phyloP scores from a whole-genome alignment of 1,284 basidiomycete genomes.

The Hemileia vastatrix region DNA sequence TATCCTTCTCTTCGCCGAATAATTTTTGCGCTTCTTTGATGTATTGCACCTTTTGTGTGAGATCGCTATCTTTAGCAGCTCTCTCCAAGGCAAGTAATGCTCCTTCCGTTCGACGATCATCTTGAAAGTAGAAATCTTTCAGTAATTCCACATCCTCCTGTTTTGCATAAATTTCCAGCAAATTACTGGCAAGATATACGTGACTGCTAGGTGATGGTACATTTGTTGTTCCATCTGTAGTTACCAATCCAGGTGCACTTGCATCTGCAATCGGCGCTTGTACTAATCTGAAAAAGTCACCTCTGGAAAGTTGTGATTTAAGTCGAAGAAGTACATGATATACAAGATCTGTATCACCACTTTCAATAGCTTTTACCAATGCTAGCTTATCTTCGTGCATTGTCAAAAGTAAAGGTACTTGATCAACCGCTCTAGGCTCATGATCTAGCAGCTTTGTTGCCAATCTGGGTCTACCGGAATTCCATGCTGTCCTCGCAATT shows the following conservation, averaged over 20 bases:
- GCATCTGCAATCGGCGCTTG: conserved; percentile 73
- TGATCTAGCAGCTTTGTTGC: conserved; percentile 93
- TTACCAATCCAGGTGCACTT: conserved; percentile 53
- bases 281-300: conserved; percentile 88
- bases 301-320: conserved; percentile 69
- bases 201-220: too few species aligned
- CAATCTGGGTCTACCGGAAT: conserved; percentile 67
- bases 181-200: conserved; percentile 60
- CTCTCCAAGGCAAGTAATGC: conserved; percentile 76
- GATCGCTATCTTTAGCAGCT: conserved; percentile 54
- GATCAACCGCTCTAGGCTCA: conserved; percentile 77
- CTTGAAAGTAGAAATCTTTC: conserved; percentile 92
- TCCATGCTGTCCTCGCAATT: conserved; percentile 87
- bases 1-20: conserved; percentile 87
- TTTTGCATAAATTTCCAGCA: conserved; percentile 76
- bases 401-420: conserved; percentile 76
- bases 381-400: conserved; percentile 93
- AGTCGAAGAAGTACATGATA: conserved; percentile 81
- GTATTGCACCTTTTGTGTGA: conserved; percentile 58
- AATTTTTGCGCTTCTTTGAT: conserved; percentile 78
- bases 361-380: conserved; percentile 78
- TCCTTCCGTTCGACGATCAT: conserved; percentile 84
- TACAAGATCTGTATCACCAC: conserved; percentile 89
- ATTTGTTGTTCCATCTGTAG: too few species aligned
- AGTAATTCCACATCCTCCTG: conserved; percentile 84